These are phyloP conservation scores for Geotrichum carabidarum DNA, from an alignment of 1,139 yeast species.

Conservation along the genomic window DNA sequence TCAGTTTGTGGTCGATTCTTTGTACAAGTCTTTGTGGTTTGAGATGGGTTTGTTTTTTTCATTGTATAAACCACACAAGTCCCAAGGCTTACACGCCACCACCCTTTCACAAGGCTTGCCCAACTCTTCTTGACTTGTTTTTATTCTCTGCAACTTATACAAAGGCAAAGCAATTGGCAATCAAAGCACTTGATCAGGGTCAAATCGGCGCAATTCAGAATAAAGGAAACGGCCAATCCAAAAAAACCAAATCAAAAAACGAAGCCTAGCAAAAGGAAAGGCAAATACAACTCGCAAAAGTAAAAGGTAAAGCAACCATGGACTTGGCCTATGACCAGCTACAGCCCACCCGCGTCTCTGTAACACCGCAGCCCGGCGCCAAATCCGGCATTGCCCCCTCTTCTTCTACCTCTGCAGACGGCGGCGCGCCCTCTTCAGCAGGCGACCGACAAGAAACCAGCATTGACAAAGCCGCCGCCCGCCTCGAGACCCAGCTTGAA, in stretches of 20 bases:
- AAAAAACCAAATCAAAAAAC: too few species aligned
- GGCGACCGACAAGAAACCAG: conserved; percentile 20
- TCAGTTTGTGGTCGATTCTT: too few species aligned
- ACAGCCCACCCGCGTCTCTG: conserved; percentile 20
- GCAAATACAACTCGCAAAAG: not conserved
- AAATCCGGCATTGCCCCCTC: conserved; percentile 1
- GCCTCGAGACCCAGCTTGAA: conserved; percentile 52
- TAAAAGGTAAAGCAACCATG: conserved; percentile 18
- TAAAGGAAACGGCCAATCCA: too few species aligned
- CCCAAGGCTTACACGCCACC: not conserved
- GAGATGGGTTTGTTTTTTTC: not conserved
- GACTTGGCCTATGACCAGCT: conserved; percentile 29
- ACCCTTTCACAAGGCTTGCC: not conserved
- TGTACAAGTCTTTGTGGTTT: not conserved
- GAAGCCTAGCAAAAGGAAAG: too few species aligned
- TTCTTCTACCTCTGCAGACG: not conserved
- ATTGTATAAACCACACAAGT: too few species aligned
- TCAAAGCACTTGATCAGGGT: too few species aligned
- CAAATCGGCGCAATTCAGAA: too few species aligned
- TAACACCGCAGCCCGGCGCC: conserved; percentile 16
- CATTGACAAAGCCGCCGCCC: conserved; percentile 38
- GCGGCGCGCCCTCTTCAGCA: too few species aligned
- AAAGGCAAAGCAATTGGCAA: too few species aligned
- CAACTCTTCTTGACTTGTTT: not conserved
- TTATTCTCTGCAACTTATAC: not conserved